Conservation (phyloP, 2,329 filamentous ascomycete genomes). For the Nemania bipapillata region DNA sequence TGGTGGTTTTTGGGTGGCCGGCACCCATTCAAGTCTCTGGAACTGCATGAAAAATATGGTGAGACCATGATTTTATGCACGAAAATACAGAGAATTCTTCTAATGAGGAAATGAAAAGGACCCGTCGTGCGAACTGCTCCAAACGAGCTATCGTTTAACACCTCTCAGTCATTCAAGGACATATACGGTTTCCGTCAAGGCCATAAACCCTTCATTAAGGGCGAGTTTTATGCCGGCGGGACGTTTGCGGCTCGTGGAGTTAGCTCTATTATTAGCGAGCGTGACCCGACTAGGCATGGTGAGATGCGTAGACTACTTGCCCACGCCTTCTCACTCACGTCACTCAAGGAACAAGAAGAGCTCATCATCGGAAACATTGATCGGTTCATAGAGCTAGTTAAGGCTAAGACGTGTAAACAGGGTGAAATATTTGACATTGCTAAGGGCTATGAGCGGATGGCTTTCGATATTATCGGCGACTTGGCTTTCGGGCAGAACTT, state of each 20-base stretch:
- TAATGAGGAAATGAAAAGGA: not conserved
- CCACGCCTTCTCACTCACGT: constrained; percentile 18
- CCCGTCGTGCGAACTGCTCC: constrained; percentile 53
- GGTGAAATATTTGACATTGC: constrained; percentile 7
- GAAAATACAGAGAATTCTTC: not conserved
- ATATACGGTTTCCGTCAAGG: constrained; percentile 52
- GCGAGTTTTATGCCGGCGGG: constrained; percentile 44
- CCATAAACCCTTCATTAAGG: constrained; percentile 48
- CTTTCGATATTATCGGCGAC: constrained; percentile 2
- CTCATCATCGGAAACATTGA: constrained; percentile 21
- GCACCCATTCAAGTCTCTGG: constrained; percentile 27
- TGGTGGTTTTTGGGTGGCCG: constrained; percentile 31
- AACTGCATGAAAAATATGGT: constrained; percentile 25
- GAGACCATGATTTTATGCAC: not conserved
- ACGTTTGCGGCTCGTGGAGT: constrained; percentile 40
- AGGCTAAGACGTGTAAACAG: not conserved
- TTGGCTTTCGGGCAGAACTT: constrained; percentile 29
- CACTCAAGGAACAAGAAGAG: constrained; percentile 27
- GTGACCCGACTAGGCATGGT: constrained; percentile 12
- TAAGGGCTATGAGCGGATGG: constrained; percentile 27
- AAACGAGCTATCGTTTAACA: constrained; percentile 54
- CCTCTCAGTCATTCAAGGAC: constrained; percentile 50
- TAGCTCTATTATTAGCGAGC: constrained; percentile 39
- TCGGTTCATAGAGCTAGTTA: constrained; percentile 12
- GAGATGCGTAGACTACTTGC: constrained; percentile 25